phyloP scores from a whole-genome alignment of 176 grass and related monocot genomes.

The Oryza nivara region DNA sequence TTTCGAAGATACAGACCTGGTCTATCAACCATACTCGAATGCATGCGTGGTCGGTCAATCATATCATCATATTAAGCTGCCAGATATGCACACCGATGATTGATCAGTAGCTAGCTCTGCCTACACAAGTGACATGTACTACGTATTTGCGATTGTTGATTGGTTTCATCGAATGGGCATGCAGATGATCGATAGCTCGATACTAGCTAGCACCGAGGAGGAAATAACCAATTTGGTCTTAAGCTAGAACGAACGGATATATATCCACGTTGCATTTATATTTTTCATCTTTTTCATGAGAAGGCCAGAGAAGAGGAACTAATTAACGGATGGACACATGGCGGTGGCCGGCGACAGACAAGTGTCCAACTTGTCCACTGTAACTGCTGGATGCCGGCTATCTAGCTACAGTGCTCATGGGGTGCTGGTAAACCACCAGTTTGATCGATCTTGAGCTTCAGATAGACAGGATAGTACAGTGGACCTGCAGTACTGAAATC shows the following conservation, averaged over 20 bases:
- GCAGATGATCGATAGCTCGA: neutral
- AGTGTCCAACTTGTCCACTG: neutral
- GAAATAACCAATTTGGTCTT: neutral
- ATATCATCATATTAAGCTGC: neutral
- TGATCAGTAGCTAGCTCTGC: neutral
- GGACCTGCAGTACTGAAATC: neutral
- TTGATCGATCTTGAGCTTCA: neutral
- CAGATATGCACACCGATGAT: neutral
- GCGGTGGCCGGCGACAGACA: neutral
- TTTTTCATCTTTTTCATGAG: neutral
- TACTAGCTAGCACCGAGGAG: neutral
- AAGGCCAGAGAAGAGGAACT: neutral
- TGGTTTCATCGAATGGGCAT: neutral
- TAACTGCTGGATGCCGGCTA: neutral
- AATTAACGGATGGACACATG: neutral
- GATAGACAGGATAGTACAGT: neutral
- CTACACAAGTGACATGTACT: neutral
- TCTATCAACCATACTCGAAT: neutral
- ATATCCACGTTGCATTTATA: neutral
- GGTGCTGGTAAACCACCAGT: neutral
- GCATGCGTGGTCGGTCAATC: neutral
- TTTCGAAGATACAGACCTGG: neutral
- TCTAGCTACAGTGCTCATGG: neutral
- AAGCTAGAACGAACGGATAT: neutral
- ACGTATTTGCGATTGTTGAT: neutral